Evolutionary conservation across 108 stramenopile species (phyloP), one percentile per base, ranked within the genome.

Genomic region (Tribonema minus): DNA sequence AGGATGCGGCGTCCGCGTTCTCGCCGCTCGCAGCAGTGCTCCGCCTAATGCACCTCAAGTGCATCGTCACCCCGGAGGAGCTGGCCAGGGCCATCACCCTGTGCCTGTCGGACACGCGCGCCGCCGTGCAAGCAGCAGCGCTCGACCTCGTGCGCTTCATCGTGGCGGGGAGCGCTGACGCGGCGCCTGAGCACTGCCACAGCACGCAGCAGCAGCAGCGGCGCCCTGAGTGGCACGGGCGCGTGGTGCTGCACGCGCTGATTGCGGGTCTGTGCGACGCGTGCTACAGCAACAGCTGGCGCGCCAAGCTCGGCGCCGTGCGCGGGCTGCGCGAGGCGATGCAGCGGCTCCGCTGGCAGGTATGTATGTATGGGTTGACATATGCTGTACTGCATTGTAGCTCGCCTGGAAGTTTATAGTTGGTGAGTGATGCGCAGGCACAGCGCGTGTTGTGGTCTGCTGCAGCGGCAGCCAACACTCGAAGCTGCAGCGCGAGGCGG

Each of bases 211-310:
- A 20, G 9, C 46, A 54, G 20, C 46, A 54, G n/a, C n/a, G n/a
- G n/a, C n/a, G n/a, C n/a, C 46, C 62, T 2, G 34, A 63, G n/a
- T 78, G 77, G 77, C 68, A 69, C 27, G 77, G 77, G 1, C 67
- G 77, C 39, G 77, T 78, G 36, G 34, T 80, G 33, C 37, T 80
- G 25, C 69, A 80, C 64, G 69, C 68, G 41, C 70, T 80, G 33
- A 70, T 80, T 29, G 64, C 68, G 62, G 63, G 70, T 37, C 61
- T 80, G 69, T 70, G 69, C 61, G 39, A 64, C 40, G 79, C 68
- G 20, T 80, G 79, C 61, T 80, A 61, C 64, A 67, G 68, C 68
- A 80, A 80, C 36, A 62, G 61, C 35, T 80, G 70, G 70, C 39
- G 79, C 40, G 60, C 62, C 7, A 80, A 80, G 70, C 68, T 80